A percentile compares a stretch with the other conserved stretches of the same genome.
phyloP scores from a whole-genome alignment of 805 yeast species.

The Yarrowia osloensis region DNA sequence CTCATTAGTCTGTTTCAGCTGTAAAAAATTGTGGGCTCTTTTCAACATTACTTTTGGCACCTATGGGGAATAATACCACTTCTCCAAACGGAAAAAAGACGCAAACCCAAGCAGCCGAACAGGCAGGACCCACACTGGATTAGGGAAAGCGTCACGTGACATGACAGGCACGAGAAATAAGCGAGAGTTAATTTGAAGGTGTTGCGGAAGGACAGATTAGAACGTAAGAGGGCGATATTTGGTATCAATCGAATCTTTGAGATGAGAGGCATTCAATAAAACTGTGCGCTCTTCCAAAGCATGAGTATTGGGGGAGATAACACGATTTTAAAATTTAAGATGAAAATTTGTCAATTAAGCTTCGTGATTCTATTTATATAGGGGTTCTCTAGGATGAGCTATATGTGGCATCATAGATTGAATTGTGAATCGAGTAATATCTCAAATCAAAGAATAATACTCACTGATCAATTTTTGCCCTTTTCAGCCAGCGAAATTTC shows the following conservation, averaged over 20 bases:
- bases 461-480: no score
- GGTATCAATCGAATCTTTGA: neutral
- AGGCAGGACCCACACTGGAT: neutral
- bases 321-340: neutral
- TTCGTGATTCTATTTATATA: neutral
- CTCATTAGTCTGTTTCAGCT: slow-evolving; percentile 3
- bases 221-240: neutral
- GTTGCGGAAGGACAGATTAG: no score
- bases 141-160: neutral
- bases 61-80: neutral
- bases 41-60: neutral
- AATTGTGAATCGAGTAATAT: no score
- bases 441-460: no score
- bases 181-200: neutral
- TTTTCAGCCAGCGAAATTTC: no score
- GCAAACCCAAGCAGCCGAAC: neutral
- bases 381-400: neutral
- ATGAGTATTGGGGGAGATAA: neutral
- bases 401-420: no score
- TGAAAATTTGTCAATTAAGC: neutral
- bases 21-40: neutral
- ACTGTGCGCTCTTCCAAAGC: neutral
- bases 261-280: neutral
- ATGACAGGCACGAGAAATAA: neutral
- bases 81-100: neutral